Base-by-base conservation (phyloP, 2,329 filamentous ascomycete genomes). In the Cladosporium sp. region DNA sequence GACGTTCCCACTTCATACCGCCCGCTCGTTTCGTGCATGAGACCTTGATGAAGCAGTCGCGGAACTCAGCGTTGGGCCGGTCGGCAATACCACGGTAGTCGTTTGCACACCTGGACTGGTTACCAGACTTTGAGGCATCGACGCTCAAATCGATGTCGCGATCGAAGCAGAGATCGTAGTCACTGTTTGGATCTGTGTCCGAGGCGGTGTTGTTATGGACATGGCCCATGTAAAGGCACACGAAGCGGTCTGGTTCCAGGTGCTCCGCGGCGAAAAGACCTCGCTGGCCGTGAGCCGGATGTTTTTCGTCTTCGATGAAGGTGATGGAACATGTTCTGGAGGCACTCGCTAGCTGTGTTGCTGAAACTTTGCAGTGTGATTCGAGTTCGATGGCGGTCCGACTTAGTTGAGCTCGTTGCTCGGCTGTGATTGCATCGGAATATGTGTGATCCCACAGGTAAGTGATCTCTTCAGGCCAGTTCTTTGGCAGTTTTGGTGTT, bases 141-240 rank as follows among this genome's bases (percentile, higher is more conserved):
- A 85, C 78, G 21, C 79, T 79, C 13, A 85, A 71, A 13, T 76
- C 80, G 7, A 81, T 69, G 3, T 85, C 81, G 25, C 82, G 77
- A 71, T 85, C 82, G 16, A 85, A 74, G 25, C 76, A 81, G 5
- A 85, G 75, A 68, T 85, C 83, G 72, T 85, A 85, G 71, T 84
- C 78, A 21, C 80, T 83, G 4, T 72, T 67, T 18, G 75, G 72
- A 66, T 85, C 78, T 21, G 73, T 76, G 66, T 85, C 80, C 34
- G 71, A 74, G 56, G 80, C 76, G 64, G 70, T 71, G 56, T 79
- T 78, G 43, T 76, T 77, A 71, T 85, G 83, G 23, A 84, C 76
- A 54, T 76, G 77, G 23, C 83, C 83, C 25, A 83, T 70, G 67
- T 85, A 85, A 18, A 81, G 75, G n/a, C 83, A 69, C 43, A 85